phyloP scores from a whole-genome alignment of 306 rosid genomes.

The Urtica urens region DNA sequence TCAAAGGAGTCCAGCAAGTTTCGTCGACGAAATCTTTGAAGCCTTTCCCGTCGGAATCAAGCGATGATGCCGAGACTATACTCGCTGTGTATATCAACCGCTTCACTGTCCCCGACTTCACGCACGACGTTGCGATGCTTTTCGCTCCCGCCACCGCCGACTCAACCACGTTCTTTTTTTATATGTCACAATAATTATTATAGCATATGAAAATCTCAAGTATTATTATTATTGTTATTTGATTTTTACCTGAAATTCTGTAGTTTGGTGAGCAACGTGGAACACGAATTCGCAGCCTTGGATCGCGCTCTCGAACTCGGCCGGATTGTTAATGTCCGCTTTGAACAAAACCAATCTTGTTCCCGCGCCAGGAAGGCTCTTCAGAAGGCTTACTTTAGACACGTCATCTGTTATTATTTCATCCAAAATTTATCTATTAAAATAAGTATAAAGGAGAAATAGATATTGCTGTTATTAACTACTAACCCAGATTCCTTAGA shows the following conservation, averaged over 20 bases:
- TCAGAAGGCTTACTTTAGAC: constrained; percentile 19
- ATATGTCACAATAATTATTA: neutral
- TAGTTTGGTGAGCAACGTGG: constrained; percentile 25
- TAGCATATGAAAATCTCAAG: too few species aligned
- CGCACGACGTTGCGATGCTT: constrained; percentile 16
- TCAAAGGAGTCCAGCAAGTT: constrained; percentile 18
- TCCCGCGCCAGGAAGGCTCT: constrained; percentile 23
- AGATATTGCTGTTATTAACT: neutral
- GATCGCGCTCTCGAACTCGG: constrained; percentile 15
- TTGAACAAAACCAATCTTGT: constrained; percentile 21
- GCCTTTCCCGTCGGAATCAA: constrained; percentile 19
- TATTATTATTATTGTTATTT: too few species aligned
- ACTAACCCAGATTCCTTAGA: constrained; percentile 23
- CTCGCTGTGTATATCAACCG: constrained; percentile 43
- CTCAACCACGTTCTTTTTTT: constrained; percentile 15
- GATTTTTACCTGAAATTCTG: neutral
- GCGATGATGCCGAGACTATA: constrained; percentile 29
- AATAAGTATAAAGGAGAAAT: neutral
- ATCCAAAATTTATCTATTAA: neutral
- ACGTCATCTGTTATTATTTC: constrained; percentile 14
- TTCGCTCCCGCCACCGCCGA: constrained; percentile 18
- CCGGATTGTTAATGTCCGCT: constrained; percentile 22
- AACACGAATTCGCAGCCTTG: constrained; percentile 19
- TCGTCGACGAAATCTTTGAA: constrained; percentile 15
- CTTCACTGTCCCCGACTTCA: constrained; percentile 30